These are phyloP conservation scores for Tulasnella sp. DNA, from an alignment of 768 basidiomycete genomes.

Conservation along the genomic window DNA sequence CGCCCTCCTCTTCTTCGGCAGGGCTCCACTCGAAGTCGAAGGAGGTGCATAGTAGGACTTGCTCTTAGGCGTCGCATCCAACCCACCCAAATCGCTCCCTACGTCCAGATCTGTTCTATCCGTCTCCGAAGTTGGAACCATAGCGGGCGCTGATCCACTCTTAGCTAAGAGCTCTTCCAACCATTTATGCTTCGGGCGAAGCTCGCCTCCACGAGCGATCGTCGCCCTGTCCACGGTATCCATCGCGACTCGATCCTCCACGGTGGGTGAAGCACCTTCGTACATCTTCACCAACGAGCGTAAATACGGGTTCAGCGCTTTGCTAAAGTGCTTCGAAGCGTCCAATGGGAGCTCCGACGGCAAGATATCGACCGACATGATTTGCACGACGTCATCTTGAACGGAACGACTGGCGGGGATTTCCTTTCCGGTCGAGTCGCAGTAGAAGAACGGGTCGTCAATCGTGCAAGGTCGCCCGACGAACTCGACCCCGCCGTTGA, in stretches of 20 bases:
- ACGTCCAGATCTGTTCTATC: slow-evolving; percentile 23
- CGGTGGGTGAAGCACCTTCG: slow-evolving; percentile 30
- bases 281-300: slow-evolving; percentile 50
- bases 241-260: slow-evolving; percentile 34
- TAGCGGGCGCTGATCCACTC: background rate
- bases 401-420: background rate
- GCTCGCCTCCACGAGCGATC: slow-evolving; percentile 55
- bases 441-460: slow-evolving; percentile 60
- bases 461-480: slow-evolving; percentile 72
- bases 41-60: background rate
- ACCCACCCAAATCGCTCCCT: slow-evolving; percentile 8
- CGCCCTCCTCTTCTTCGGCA: slow-evolving; percentile 49
- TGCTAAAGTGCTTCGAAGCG: slow-evolving; percentile 72
- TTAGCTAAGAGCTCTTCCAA: slow-evolving; percentile 50
- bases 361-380: slow-evolving; percentile 90
- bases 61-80: background rate
- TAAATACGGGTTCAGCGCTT: slow-evolving; percentile 63
- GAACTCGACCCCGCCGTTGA: slow-evolving; percentile 85
- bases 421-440: slow-evolving; percentile 27
- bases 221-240: slow-evolving; percentile 65
- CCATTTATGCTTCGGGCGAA: slow-evolving; percentile 56
- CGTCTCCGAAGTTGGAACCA: background rate
- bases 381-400: slow-evolving; percentile 45
- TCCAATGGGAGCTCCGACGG: slow-evolving; percentile 80
- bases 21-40: background rate